phyloP scores from a whole-genome alignment of 768 basidiomycete species.

The Candolleomyces efflorescens region DNA sequence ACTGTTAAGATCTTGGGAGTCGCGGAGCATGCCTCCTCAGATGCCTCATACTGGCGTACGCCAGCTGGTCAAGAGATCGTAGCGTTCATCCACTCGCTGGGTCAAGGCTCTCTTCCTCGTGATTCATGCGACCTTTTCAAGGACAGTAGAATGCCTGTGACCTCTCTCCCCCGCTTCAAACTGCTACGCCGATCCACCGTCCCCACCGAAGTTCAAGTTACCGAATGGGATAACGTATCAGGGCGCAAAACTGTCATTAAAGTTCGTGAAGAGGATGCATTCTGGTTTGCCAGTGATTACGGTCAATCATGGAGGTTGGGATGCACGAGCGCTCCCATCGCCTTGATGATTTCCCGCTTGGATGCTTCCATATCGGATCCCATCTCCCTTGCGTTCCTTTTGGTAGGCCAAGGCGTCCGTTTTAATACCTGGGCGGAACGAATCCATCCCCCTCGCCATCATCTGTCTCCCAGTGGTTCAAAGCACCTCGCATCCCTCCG shows the following conservation, averaged over 20 bases:
- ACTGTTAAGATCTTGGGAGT: no score
- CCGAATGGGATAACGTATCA: background rate
- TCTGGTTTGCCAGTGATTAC: background rate
- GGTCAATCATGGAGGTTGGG: background rate
- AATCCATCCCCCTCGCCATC: background rate
- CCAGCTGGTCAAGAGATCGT: background rate
- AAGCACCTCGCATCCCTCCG: background rate
- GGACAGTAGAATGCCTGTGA: background rate
- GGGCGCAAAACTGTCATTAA: background rate
- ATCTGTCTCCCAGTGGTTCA: background rate
- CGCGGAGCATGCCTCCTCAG: no score
- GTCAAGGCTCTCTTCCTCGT: background rate
- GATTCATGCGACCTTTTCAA: background rate
- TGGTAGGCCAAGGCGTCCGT: background rate
- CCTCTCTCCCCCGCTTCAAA: background rate
- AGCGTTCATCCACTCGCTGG: background rate
- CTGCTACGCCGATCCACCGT: background rate
- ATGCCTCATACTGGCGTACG: no score
- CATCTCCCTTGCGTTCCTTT: background rate
- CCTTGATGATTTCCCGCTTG: background rate
- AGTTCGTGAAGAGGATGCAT: background rate
- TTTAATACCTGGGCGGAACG: background rate
- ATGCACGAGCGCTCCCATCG: background rate
- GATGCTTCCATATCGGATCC: background rate
- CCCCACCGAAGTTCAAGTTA: background rate